Conservation (phyloP, 495 filamentous ascomycete genomes). For the Penicillium arizonense region DNA sequence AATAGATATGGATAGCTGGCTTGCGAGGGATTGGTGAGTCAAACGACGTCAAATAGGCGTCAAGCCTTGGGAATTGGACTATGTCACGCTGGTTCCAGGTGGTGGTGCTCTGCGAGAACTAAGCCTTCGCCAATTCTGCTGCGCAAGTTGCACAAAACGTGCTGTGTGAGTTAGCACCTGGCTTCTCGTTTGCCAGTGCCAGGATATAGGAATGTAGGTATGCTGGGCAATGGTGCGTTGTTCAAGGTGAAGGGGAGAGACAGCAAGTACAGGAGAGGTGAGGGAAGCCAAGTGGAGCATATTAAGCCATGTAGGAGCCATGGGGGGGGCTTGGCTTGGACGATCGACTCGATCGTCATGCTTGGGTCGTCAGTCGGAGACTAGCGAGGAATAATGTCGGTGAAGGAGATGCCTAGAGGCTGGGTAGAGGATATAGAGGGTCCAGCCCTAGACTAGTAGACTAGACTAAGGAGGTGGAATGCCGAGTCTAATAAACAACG, state of each 20-base stretch:
- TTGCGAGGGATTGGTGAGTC: neutral
- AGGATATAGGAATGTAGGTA: conserved; percentile 9
- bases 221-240: neutral
- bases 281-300: neutral
- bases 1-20: neutral
- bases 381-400: conserved; percentile 7
- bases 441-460: too few species aligned
- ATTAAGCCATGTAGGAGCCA: neutral
- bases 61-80: neutral
- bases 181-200: neutral
- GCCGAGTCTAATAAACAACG: neutral
- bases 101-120: conserved; percentile 2
- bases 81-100: neutral
- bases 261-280: neutral
- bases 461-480: neutral
- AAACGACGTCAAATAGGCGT: neutral
- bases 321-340: conserved; percentile 1
- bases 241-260: too few species aligned
- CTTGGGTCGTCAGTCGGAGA: conserved; percentile 1
- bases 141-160: conserved; percentile 1
- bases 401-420: neutral
- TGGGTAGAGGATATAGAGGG: too few species aligned
- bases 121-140: conserved; percentile 26
- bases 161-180: conserved; percentile 2
- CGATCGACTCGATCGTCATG: neutral